These are phyloP conservation scores for Leptographium radiaticola DNA, from an alignment of 2,329 filamentous ascomycete genomes.

Conservation along the genomic window DNA sequence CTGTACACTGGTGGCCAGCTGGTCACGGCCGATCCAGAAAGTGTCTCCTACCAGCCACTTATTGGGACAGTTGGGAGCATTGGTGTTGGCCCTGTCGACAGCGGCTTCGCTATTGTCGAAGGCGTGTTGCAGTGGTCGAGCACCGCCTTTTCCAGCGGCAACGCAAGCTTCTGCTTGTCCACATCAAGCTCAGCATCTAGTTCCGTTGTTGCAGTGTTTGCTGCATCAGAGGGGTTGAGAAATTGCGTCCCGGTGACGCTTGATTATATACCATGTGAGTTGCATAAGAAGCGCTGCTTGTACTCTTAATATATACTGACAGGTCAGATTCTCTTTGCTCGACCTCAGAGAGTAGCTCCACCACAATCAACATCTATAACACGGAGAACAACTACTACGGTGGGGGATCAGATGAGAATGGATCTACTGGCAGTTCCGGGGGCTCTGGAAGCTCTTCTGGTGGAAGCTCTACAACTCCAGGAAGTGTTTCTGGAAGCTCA, in stretches of 20 bases:
- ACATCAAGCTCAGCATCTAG: not conserved
- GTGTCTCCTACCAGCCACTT: not conserved
- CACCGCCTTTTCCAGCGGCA: not conserved
- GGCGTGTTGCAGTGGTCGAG: not conserved
- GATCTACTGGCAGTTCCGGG: not conserved
- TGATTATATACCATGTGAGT: not conserved
- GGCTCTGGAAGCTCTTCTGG: not conserved
- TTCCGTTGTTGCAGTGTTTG: not conserved
- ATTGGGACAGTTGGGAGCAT: not conserved
- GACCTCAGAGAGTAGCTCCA: not conserved
- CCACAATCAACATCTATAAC: constrained; percentile 3
- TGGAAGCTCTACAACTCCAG: not conserved
- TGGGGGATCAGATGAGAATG: not conserved
- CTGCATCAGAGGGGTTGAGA: not conserved
- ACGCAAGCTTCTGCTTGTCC: not conserved
- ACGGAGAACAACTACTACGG: constrained; percentile 5
- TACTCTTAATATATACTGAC: not conserved
- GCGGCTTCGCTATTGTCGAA: not conserved
- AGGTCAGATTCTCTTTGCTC: not conserved
- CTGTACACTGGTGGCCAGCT: not conserved
- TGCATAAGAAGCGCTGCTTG: not conserved
- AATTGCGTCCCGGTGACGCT: not conserved
- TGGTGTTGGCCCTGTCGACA: not conserved
- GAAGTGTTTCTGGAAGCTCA: not conserved
- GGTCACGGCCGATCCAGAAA: not conserved